Base-by-base conservation (phyloP, 1,139 yeast species). In the Pichia sp. region DNA sequence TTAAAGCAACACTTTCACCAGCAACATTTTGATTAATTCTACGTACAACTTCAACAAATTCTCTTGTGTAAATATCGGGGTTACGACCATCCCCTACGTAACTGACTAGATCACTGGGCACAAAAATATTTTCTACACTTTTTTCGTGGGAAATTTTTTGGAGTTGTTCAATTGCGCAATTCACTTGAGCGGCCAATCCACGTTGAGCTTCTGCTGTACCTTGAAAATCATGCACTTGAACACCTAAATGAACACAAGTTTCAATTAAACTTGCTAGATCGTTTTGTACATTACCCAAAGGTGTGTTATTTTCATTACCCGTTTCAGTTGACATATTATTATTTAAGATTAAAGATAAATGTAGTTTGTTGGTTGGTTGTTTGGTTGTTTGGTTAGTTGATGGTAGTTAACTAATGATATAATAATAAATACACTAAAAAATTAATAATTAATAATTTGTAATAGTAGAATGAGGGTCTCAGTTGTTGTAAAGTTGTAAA, bases 61-160 rank as follows among this genome's bases (percentile, higher is more conserved):
- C 98, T 60, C 98, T 74, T 0, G 97, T 89, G 63, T 92, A 92
- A 40, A 92, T 90, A 60, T 92, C 97, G 0, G 99, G 98, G 60
- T 92, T 92, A 54, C 98, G 71, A 2, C 98, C 98, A 57, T 89
- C 95, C 60, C 92, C 97, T 39, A 92, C 87, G 60, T 92, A 85
- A 50, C 82, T 80, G 7, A 87, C 67, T 16, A 87, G 87, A 58
- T 87, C 96, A 39, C 82, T 62, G 0, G 96, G 95, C 2, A 87
- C 71, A 1, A 81, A 78, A 6, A 74, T 64, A 9, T 67, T 61
- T 22, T 59, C 27, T 72, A 48, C n/a, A n/a, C n/a, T n/a, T n/a
- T n/a, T n/a, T n/a, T n/a, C n/a, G n/a, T 22, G 16, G n/a, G 26
- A 8, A 4, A 33, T 27, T 7, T 16, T 20, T 2, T 22, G 29